Conservation (phyloP, 768 basidiomycete genomes). For the Rubroboletus pulcherrimus region DNA sequence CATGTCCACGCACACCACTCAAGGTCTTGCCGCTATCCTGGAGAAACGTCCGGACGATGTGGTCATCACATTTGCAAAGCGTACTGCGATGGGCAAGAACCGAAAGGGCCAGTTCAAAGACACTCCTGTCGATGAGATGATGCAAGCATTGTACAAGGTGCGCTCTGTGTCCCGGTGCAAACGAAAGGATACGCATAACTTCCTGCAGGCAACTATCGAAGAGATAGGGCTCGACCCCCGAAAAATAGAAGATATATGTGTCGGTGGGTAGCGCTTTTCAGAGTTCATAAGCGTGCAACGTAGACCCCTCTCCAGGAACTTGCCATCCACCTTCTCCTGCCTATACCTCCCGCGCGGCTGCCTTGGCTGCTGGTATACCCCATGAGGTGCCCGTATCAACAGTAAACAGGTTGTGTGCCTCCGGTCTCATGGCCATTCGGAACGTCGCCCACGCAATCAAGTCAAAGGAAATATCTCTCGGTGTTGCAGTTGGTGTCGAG, state of each 20-base stretch:
- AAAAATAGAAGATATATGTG: slow-evolving; percentile 79
- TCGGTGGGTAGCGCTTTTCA: slow-evolving; percentile 46
- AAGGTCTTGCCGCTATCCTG: slow-evolving; percentile 51
- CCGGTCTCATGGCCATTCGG: slow-evolving; percentile 91
- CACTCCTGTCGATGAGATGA: slow-evolving; percentile 79
- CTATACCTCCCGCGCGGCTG: slow-evolving; percentile 82
- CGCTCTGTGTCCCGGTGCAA: slow-evolving; percentile 4
- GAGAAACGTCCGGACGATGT: slow-evolving; percentile 79
- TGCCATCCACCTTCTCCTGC: slow-evolving; percentile 81
- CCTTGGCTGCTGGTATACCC: slow-evolving; percentile 86
- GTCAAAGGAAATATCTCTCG: slow-evolving; percentile 78
- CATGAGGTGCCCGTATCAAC: slow-evolving; percentile 82
- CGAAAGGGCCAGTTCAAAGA: slow-evolving; percentile 95
- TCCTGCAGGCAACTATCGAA: slow-evolving; percentile 57
- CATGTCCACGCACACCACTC: slow-evolving; percentile 33
- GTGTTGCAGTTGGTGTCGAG: slow-evolving; percentile 79
- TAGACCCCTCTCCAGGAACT: slow-evolving; percentile 47
- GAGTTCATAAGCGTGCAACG: neutral
- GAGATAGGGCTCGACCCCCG: slow-evolving; percentile 64
- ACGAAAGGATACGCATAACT: neutral
- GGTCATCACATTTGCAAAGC: slow-evolving; percentile 84
- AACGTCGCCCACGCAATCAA: slow-evolving; percentile 85
- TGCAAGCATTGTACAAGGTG: slow-evolving; percentile 79
- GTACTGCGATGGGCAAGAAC: slow-evolving; percentile 83
- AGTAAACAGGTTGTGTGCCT: slow-evolving; percentile 91